These are phyloP conservation scores for Clonostachys chloroleuca DNA, from an alignment of 2,329 filamentous ascomycete genomes.

Conservation along the genomic window DNA sequence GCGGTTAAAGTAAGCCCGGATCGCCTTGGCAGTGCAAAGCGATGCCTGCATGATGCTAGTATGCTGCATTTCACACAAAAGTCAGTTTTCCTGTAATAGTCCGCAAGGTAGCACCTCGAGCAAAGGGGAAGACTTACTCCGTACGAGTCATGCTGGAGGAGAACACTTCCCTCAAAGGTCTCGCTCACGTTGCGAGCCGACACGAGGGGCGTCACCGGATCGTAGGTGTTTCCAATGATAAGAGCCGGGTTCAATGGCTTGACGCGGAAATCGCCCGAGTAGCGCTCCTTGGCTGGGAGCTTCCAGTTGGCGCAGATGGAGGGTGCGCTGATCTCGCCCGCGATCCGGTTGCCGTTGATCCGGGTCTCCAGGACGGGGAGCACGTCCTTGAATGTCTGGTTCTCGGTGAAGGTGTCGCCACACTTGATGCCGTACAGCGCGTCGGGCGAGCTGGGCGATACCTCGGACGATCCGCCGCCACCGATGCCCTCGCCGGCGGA, in stretches of 20 bases:
- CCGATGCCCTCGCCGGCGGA: not conserved
- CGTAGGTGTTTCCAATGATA: slow-evolving; percentile 27
- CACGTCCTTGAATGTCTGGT: slow-evolving; percentile 1
- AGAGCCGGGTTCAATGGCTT: slow-evolving; percentile 29
- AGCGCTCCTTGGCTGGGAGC: slow-evolving; percentile 6
- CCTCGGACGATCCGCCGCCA: not conserved
- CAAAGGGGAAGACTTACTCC: slow-evolving; percentile 23
- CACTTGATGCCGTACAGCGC: slow-evolving; percentile 10
- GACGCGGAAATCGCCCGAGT: slow-evolving; percentile 11
- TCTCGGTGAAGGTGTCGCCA: slow-evolving; percentile 3
- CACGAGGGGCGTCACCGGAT: slow-evolving; percentile 33
- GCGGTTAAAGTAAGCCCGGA: slow-evolving; percentile 8
- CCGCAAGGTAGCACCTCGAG: not conserved
- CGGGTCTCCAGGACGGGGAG: slow-evolving; percentile 2
- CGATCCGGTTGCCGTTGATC: not conserved
- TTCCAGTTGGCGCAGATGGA: slow-evolving; percentile 2
- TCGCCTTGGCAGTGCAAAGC: slow-evolving; percentile 6
- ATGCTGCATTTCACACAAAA: slow-evolving; percentile 3
- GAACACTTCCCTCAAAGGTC: slow-evolving; percentile 28
- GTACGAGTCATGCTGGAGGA: slow-evolving; percentile 37
- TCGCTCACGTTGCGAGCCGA: slow-evolving; percentile 27
- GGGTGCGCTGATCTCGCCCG: not conserved
- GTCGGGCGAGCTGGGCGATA: not conserved
- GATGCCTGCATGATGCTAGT: slow-evolving; percentile 8
- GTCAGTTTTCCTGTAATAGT: not conserved